Base-by-base conservation (phyloP, 2,329 filamentous ascomycete genomes). In the Epichloe bromicola region DNA sequence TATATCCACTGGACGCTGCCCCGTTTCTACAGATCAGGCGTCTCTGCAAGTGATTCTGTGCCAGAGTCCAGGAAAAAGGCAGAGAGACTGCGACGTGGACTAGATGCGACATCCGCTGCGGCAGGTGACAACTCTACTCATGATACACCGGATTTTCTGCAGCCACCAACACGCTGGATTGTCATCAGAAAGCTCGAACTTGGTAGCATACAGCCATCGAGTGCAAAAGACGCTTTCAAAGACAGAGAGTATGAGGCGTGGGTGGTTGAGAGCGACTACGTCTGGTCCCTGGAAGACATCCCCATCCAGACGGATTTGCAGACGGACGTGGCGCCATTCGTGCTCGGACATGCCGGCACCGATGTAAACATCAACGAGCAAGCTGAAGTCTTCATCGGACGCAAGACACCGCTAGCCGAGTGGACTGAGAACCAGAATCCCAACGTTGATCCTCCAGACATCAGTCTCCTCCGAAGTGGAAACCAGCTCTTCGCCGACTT, bases 1-100 rank as follows among this genome's bases (percentile, higher is more conserved):
- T 71, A 74, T 47, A 36, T 74, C 0, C 68, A 71, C 51, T 73
- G 71, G 71, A 65, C 52, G 0, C 47, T 74, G 0, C 71, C 71
- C 0, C 62, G 62, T 0, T 36, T 58, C 15, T 73, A 70, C 53
- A 60, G 70, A 26, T 26, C 23, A 26, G 23, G 23, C 23, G 23
- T 26, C 23, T 26, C 23, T 26, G 23, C 23, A 26, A 26, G 23
- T 26, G 23, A 26, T 26, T 26, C 23, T 26, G 23, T 7, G 23
- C 23, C 23, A 7, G 23, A 26, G 23, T 26, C 6, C 23, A 26
- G 23, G 23, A 26, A 26, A 26, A 7, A 1, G 23, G 23, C 23
- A 7, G 23, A 26, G 23, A 26, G 23, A 26, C 7, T 26, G 23
- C 23, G 23, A 26, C 23, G 6, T 26, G 23, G 23, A 26, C 23